Conservation (phyloP, 257 asterid genomes). For the Solanum medicagineum region DNA sequence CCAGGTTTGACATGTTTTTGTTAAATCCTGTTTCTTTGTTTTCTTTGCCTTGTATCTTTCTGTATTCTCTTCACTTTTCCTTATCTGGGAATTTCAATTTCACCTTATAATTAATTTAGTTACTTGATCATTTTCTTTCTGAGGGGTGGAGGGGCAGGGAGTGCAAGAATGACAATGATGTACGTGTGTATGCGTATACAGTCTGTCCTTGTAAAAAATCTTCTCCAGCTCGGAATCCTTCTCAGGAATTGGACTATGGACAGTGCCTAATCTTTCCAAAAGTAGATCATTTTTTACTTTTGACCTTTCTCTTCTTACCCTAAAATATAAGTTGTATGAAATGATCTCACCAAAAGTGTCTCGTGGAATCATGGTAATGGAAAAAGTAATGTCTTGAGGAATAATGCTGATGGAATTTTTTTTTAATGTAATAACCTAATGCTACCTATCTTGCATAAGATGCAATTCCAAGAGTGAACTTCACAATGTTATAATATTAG, state of each 20-base stretch:
- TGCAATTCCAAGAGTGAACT: background rate
- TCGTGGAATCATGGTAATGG: background rate
- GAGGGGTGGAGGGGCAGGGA: background rate
- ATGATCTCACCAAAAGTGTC: background rate
- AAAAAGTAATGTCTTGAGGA: background rate
- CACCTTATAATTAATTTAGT: background rate
- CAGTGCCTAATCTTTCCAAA: background rate
- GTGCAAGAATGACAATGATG: background rate
- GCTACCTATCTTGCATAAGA: background rate
- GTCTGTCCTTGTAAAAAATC: background rate
- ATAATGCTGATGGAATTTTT: background rate
- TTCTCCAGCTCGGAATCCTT: background rate
- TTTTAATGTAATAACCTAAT: background rate
- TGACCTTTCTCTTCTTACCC: background rate
- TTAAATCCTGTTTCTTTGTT: background rate
- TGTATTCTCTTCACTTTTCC: background rate
- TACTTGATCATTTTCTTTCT: background rate
- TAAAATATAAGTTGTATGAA: background rate
- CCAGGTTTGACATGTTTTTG: background rate
- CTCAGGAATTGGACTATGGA: background rate
- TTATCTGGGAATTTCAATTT: background rate
- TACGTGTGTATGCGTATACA: background rate
- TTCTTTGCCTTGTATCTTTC: background rate
- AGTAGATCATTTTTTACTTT: background rate
- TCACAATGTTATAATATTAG: background rate